A percentile compares a stretch with the other conserved stretches of the same genome.
phyloP scores from a whole-genome alignment of 192 early-diverging fungal species.

The Backusella circina region DNA sequence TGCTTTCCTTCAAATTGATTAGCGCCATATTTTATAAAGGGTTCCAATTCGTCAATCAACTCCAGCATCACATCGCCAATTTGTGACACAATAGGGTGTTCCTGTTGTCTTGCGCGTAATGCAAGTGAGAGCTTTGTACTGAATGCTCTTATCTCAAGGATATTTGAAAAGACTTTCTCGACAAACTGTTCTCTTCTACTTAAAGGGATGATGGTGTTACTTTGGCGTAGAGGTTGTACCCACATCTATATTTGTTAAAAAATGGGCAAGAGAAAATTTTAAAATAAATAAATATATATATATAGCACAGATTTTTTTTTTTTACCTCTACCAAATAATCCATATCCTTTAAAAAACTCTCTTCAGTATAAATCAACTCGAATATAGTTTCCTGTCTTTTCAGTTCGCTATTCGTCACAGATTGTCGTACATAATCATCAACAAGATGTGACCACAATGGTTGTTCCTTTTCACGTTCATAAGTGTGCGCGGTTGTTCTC shows the following conservation, averaged over 20 bases:
- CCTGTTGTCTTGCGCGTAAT: slow-evolving; percentile 60
- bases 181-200: slow-evolving; percentile 69
- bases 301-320: neutral
- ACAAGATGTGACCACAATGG: slow-evolving; percentile 5
- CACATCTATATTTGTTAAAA: slow-evolving; percentile 48
- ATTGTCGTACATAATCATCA: slow-evolving; percentile 8
- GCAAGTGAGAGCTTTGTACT: slow-evolving; percentile 60
- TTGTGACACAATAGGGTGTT: slow-evolving; percentile 69
- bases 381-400: slow-evolving; percentile 92
- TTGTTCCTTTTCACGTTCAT: slow-evolving; percentile 1
- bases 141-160: slow-evolving; percentile 57
- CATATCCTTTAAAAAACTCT: slow-evolving; percentile 86
- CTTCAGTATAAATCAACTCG: slow-evolving; percentile 88
- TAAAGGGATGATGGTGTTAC: slow-evolving; percentile 61
- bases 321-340: slow-evolving; percentile 72
- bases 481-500: neutral
- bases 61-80: slow-evolving; percentile 84
- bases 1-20: slow-evolving; percentile 79
- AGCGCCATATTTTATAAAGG: slow-evolving; percentile 82
- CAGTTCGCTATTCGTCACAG: slow-evolving; percentile 55
- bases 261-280: neutral
- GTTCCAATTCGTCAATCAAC: slow-evolving; percentile 63
- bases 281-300: neutral
- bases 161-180: slow-evolving; percentile 73
- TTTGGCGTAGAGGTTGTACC: slow-evolving; percentile 58